Percentiles rank a stretch among this genome's conserved stretches.
phyloP scores from a whole-genome alignment of 2,329 filamentous ascomycete species.

The Diaporthe ilicicola region DNA sequence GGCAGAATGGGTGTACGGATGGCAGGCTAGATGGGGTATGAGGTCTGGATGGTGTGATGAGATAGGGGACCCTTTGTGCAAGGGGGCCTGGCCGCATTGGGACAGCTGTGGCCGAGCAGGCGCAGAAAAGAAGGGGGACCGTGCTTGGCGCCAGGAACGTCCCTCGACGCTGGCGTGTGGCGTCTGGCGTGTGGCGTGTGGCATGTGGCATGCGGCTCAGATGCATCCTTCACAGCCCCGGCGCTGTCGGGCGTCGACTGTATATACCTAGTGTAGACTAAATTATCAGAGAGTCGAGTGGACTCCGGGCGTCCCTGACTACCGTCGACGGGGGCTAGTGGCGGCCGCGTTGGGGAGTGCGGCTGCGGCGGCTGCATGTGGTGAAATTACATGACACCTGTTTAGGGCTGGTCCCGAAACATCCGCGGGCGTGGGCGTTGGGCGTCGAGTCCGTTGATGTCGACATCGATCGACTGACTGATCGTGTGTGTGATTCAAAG shows the following conservation, averaged over 20 bases:
- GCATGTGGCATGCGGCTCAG: background rate
- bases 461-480: background rate
- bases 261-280: too few species aligned
- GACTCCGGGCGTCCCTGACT: background rate
- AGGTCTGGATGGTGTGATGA: background rate
- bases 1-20: background rate
- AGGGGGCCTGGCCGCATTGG: background rate
- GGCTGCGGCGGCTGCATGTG: constrained; percentile 16
- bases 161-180: background rate
- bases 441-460: background rate
- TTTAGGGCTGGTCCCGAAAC: constrained; percentile 18
- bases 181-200: background rate
- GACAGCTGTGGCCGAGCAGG: background rate
- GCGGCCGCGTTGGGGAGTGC: background rate
- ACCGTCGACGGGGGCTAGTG: background rate
- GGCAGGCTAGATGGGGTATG: background rate
- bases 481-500: background rate
- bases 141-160: background rate
- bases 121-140: background rate
- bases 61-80: background rate
- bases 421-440: background rate
- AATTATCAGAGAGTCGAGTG: background rate
- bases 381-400: constrained; percentile 16
- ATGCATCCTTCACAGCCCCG: too few species aligned
- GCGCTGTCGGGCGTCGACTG: too few species aligned